Conservation (phyloP, 2,329 filamentous ascomycete genomes). For the Hypoxylon sp. region DNA sequence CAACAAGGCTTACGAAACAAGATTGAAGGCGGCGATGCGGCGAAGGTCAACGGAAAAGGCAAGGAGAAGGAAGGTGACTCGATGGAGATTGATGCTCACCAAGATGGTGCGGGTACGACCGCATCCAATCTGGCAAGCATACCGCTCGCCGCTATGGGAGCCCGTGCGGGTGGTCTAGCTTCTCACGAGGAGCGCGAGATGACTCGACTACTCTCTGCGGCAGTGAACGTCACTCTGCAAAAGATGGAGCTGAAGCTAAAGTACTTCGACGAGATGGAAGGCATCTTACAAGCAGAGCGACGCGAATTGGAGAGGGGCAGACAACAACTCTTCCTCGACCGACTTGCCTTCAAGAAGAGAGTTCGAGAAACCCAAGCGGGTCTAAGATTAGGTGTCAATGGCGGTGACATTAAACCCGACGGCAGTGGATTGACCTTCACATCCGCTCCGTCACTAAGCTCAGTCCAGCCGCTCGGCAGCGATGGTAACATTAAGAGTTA, state of each 20-base stretch:
- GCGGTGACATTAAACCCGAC: constrained; percentile 66
- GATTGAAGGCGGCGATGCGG: constrained; percentile 72
- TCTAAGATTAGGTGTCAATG: constrained; percentile 67
- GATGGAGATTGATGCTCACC: constrained; percentile 74
- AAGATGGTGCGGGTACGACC: constrained; percentile 67
- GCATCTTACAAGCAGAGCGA: constrained; percentile 90
- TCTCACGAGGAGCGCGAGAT: constrained; percentile 98
- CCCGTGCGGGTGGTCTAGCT: constrained; percentile 87
- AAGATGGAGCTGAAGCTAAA: constrained; percentile 96
- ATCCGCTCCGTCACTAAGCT: constrained; percentile 58
- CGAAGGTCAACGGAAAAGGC: constrained; percentile 70
- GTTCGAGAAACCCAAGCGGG: constrained; percentile 86
- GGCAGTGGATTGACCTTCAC: constrained; percentile 70
- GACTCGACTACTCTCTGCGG: constrained; percentile 91
- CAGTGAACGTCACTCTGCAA: constrained; percentile 92
- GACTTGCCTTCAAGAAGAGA: constrained; percentile 89
- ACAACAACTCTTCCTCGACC: constrained; percentile 93
- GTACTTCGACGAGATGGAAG: constrained; percentile 97
- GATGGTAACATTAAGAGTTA: constrained; percentile 71
- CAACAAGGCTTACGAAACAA: constrained; percentile 83
- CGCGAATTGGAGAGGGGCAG: constrained; percentile 92
- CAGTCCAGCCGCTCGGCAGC: constrained; percentile 69
- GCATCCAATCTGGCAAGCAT: constrained; percentile 77
- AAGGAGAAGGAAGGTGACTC: constrained; percentile 70
- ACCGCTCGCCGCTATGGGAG: constrained; percentile 87